Conservation (phyloP, 441 rosid genomes). For the Capsella rubella region DNA sequence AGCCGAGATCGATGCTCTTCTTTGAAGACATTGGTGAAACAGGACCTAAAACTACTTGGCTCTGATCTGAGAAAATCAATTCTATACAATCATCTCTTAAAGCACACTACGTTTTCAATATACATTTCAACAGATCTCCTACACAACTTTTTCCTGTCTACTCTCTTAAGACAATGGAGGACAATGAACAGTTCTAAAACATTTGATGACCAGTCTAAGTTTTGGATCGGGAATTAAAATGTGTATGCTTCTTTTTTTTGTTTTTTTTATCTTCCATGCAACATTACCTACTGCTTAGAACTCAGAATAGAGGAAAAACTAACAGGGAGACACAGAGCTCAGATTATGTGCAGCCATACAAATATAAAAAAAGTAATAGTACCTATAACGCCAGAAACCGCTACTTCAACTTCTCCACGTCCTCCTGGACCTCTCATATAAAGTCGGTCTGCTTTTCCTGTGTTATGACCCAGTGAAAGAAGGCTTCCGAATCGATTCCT, state of each 20-base stretch:
- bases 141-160: conserved; percentile 12
- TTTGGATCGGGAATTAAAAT: not conserved
- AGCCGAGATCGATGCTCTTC: conserved; percentile 82
- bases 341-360: conserved; percentile 19
- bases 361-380: conserved; percentile 30
- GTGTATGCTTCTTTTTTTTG: too few species aligned
- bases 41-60: conserved; percentile 80
- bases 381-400: conserved; percentile 96
- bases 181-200: not conserved
- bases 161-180: not conserved
- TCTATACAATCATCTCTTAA: conserved; percentile 45
- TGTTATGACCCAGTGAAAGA: conserved; percentile 71
- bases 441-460: conserved; percentile 84
- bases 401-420: conserved; percentile 98
- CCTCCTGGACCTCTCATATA: conserved; percentile 99
- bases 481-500: conserved; percentile 86
- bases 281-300: not conserved
- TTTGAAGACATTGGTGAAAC: conserved; percentile 84
- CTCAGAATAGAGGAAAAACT: not conserved
- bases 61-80: conserved; percentile 74
- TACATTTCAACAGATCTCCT: not conserved
- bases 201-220: not conserved
- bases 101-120: conserved; percentile 30
- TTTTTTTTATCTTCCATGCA: conserved; percentile 7
- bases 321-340: not conserved